Evolutionary conservation across 2,329 filamentous ascomycete species (phyloP), one percentile per base, ranked within the genome.

Genomic region (Sclerotinia spermophila): DNA sequence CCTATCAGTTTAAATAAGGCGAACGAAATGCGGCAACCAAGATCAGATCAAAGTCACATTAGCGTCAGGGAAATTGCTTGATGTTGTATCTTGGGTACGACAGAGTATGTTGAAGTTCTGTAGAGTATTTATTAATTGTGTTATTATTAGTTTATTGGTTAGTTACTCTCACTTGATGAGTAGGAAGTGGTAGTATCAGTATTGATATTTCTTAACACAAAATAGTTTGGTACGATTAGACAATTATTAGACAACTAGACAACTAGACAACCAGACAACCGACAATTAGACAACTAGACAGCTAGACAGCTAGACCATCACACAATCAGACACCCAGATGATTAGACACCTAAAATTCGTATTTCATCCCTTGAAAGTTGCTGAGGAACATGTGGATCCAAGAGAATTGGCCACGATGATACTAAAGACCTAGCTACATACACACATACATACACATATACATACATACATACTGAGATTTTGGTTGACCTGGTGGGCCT

Each of bases 21-120:
- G 68, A 65, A 58, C 68, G 21, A 27, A 27, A 56, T 56, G 24
- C 59, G 59, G 48, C 59, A 65, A 56, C 38, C 45, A 44, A 69
- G 68, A 69, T 69, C 59, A 69, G 59, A 69, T 69, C 56, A 69
- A 69, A 65, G 48, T 65, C 65, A 69, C 68, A 65, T 69, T 69
- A 69, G 58, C 27, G 45, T 55, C 33, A 69, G 42, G 58, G 45
- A 64, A 56, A 62, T 38, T 62, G 58, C 35, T 27, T 60, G 21
- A 53, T 53, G 27, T n/a, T 53, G 48, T 53, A 15, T 24, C 13
- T 35, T 24, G 53, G 33, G 27, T 56, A 56, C 53, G 53, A 56
- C 53, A 33, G 53, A 11, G 53, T 56, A 13, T 33, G 27, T 56
- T 56, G 17, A 33, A 27, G 17, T n/a, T 13, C 13, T 27, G 11